Evolutionary conservation across 192 early-diverging fungal species (phyloP), one percentile per base, ranked within the genome.

Genomic region (Mortierella claussenii): DNA sequence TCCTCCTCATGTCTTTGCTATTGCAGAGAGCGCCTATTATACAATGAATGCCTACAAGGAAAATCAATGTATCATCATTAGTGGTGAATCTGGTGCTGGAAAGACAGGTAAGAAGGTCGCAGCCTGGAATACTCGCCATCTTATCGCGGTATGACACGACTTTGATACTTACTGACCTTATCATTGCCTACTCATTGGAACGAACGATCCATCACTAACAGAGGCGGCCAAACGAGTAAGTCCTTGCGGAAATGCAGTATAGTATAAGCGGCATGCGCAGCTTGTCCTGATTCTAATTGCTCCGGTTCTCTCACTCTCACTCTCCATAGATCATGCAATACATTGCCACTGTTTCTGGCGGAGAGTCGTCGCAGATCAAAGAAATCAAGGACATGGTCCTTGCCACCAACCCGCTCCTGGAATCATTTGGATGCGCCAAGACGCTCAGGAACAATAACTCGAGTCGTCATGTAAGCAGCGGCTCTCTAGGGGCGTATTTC

Each of bases 381-480:
- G 90, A 96, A 68, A 94, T 99, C 74, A 99, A 99, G 80, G 89
- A 95, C 55, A 98, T 99, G 90, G 98, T 99, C 52, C 81, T 99
- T 61, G 98, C 93, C n/a, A 98, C 97, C 6, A 99, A 99, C 80
- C 98, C 98, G 27, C 81, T 99, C 36, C 87, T 99, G 18, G 98
- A 99, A 80, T 94, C 94, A 60, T 99, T 99, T 86, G 98, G 98
- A 24, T 98, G 97, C 75, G 98, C 98, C 59, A 99, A 99, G 79
- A 99, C 98, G 0, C 80, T 99, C 55, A 89, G 95, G 63, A 99
- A 99, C 84, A 97, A 98, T 84, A 99, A 99, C 79, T 98, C 96
- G 18, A 94, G 92, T 89, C 92, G 98, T 46, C 97, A 98, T 71
- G 94, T 94, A 83, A 59, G 89, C 80, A 0, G 1, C 23, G n/a